phyloP scores from a whole-genome alignment of 169 alveolate genomes.

The Cryptosporidium xiaoi region DNA sequence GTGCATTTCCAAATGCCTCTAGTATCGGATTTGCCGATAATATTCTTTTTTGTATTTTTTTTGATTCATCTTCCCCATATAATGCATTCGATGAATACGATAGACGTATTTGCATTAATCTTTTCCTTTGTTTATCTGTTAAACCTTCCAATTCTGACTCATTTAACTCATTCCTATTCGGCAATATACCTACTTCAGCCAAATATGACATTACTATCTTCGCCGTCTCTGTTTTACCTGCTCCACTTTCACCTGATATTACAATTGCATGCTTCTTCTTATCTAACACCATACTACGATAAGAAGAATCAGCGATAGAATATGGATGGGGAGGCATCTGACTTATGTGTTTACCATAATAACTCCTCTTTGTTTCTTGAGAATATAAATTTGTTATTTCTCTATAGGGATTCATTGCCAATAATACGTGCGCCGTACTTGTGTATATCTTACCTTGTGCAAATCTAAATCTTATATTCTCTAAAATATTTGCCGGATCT shows the following conservation, averaged over 20 bases:
- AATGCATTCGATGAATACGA: constrained; percentile 78
- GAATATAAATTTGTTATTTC: constrained; percentile 59
- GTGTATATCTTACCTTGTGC: constrained; percentile 66
- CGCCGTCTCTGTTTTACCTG: constrained; percentile 95
- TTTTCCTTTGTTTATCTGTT: constrained; percentile 63
- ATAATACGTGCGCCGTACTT: constrained; percentile 67
- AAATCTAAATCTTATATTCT: constrained; percentile 77
- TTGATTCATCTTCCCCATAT: constrained; percentile 74
- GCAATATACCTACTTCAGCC: constrained; percentile 66
- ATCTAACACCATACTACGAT: constrained; percentile 76
- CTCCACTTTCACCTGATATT: constrained; percentile 92
- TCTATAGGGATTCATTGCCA: constrained; percentile 77
- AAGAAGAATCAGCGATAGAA: constrained; percentile 78
- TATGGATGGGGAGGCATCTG: constrained; percentile 78
- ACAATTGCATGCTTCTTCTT: constrained; percentile 86
- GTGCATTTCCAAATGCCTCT: constrained; percentile 94
- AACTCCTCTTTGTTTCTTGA: constrained; percentile 54
- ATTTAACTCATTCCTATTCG: constrained; percentile 14
- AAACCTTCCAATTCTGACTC: constrained; percentile 1
- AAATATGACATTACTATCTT: constrained; percentile 82
- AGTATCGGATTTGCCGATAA: constrained; percentile 90
- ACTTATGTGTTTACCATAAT: constrained; percentile 68
- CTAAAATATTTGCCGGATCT: constrained; percentile 80
- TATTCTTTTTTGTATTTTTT: constrained; percentile 77
- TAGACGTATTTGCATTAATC: constrained; percentile 68